phyloP scores from a whole-genome alignment of 1,139 yeast species.

The Yueomyces sp. region DNA sequence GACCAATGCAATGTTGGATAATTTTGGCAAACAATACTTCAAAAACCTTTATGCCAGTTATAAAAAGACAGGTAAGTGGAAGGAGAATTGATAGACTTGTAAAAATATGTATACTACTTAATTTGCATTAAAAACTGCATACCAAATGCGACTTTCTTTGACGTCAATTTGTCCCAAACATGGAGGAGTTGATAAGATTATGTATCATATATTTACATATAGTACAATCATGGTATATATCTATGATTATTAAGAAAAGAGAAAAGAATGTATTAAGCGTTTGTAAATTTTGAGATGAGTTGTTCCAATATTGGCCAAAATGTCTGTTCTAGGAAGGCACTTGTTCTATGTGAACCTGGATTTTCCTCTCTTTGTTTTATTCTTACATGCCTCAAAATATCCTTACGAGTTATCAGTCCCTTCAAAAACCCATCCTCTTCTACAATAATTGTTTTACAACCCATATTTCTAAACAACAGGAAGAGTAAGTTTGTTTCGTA shows the following conservation, averaged over 20 bases:
- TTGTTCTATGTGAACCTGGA: constrained; percentile 17
- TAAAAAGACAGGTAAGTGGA: constrained; percentile 76
- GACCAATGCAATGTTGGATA: constrained; percentile 60
- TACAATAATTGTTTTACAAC: constrained; percentile 66
- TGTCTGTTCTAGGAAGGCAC: constrained; percentile 15
- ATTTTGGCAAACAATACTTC: constrained; percentile 57
- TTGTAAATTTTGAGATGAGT: constrained; percentile 6
- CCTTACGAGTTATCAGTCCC: constrained; percentile 63
- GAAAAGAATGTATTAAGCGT: neutral
- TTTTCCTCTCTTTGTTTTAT: constrained; percentile 13
- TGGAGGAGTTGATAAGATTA: too few relatives aligned
- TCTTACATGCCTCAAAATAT: constrained; percentile 40
- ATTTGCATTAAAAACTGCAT: too few relatives aligned
- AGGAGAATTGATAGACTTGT: constrained; percentile 29
- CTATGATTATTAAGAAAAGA: too few relatives aligned
- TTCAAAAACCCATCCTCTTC: constrained; percentile 39
- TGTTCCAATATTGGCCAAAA: constrained; percentile 13
- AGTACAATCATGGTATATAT: too few relatives aligned
- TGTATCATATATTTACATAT: too few relatives aligned
- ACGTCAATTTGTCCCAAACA: too few relatives aligned
- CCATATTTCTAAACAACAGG: constrained; percentile 64
- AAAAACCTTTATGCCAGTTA: constrained; percentile 60
- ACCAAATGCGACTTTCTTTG: too few relatives aligned
- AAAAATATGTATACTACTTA: too few relatives aligned
- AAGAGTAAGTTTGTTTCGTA: constrained; percentile 51